Evolutionary conservation across 2,329 filamentous ascomycete species (phyloP).

Genomic region (Arthrobotrys pseudoclavata): DNA sequence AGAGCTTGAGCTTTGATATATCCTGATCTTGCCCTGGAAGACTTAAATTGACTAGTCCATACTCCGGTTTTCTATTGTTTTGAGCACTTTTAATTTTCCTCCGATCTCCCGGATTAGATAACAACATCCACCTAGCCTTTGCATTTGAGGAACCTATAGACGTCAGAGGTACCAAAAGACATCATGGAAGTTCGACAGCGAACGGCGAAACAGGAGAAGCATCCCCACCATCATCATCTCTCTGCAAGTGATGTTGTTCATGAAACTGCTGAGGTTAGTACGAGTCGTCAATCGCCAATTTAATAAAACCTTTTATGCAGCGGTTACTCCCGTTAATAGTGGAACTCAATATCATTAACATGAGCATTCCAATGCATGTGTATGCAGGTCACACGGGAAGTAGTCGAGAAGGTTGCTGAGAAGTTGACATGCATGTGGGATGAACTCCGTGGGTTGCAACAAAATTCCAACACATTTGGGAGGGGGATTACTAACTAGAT

Average conservation of each 20-base stretch:
- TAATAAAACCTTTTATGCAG: neutral
- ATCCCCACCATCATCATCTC: slow-evolving; percentile 11
- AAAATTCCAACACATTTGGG: slow-evolving; percentile 20
- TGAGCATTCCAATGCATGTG: neutral
- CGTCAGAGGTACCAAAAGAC: neutral
- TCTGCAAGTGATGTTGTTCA: slow-evolving; percentile 46
- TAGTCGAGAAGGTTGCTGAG: slow-evolving; percentile 53
- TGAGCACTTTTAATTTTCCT: neutral
- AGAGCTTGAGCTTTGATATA: slow-evolving; percentile 8
- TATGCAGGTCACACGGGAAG: slow-evolving; percentile 37
- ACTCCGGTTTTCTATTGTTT: neutral
- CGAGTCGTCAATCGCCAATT: neutral
- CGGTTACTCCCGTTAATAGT: neutral
- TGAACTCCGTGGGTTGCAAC: slow-evolving; percentile 62
- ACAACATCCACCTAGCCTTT: neutral
- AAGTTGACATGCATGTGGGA: slow-evolving; percentile 63
- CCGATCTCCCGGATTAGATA: neutral
- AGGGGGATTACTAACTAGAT: slow-evolving; percentile 5
- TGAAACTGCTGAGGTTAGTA: slow-evolving; percentile 48
- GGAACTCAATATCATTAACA: slow-evolving; percentile 8
- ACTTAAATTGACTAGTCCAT: slow-evolving; percentile 3
- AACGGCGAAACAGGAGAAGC: slow-evolving; percentile 21
- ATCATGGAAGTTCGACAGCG: slow-evolving; percentile 38
- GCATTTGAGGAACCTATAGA: neutral
- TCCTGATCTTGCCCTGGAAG: neutral